A percentile compares a stretch with the other conserved stretches of the same genome.
Evolutionary conservation across 2,329 filamentous ascomycete species (phyloP).

Genomic region (Grosmannia penicillata): DNA sequence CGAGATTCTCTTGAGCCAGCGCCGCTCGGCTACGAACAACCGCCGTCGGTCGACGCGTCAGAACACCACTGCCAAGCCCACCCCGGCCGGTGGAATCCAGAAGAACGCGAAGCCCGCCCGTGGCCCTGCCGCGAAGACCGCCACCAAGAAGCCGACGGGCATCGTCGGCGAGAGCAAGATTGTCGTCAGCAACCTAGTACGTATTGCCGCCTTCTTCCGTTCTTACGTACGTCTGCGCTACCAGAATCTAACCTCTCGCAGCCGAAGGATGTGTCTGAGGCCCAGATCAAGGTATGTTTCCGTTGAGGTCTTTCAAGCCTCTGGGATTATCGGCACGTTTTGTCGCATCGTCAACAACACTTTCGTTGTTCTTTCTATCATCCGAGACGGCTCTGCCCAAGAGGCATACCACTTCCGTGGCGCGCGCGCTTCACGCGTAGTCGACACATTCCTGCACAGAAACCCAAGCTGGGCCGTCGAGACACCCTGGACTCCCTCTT

Average conservation of each 20-base stretch:
- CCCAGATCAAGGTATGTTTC: conserved; percentile 99
- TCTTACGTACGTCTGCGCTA: conserved; percentile 22
- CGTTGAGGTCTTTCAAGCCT: conserved; percentile 54
- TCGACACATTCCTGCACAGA: conserved; percentile 2
- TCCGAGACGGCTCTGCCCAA: conserved; percentile 7
- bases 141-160: conserved; percentile 50
- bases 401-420: conserved; percentile 1
- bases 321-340: conserved; percentile 53
- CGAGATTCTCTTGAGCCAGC: conserved; percentile 79
- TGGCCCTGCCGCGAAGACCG: conserved; percentile 41
- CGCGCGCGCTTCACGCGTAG: too few species aligned
- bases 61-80: conserved; percentile 39
- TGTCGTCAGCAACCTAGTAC: conserved; percentile 95
- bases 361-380: conserved; percentile 14
- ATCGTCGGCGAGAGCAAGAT: conserved; percentile 76
- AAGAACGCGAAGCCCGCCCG: conserved; percentile 56
- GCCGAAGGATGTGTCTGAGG: conserved; percentile 93
- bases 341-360: conserved; percentile 9
- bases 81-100: conserved; percentile 73
- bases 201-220: conserved; percentile 17
- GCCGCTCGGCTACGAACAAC: conserved; percentile 40
- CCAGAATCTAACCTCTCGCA: conserved; percentile 27
- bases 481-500: conserved; percentile 24
- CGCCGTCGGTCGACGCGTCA: conserved; percentile 36
- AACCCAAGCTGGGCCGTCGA: conserved; percentile 8